Evolutionary conservation across 2,329 filamentous ascomycete species (phyloP).

Genomic region (Rutstroemia sp.): DNA sequence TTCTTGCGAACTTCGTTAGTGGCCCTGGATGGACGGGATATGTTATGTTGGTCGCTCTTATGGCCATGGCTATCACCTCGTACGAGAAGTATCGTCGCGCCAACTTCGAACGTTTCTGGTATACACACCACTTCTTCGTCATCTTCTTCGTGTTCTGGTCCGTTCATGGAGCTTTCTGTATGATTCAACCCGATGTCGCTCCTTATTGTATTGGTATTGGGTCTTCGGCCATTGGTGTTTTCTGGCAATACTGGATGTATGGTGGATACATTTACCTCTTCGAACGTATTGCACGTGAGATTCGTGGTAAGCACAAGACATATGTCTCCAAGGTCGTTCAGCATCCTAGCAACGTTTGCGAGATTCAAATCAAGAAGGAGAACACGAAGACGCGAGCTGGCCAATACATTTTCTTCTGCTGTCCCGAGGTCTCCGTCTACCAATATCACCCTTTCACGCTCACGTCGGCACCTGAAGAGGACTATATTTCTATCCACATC

Average conservation of each 20-base stretch:
- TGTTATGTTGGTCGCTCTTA: conserved; percentile 71
- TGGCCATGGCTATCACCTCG: conserved; percentile 71
- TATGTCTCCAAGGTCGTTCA: conserved; percentile 86
- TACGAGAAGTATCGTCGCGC: conserved; percentile 70
- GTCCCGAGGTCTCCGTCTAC: conserved; percentile 78
- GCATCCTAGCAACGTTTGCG: conserved; percentile 80
- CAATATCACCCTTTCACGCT: conserved; percentile 85
- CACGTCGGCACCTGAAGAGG: conserved; percentile 80
- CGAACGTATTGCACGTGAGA: conserved; percentile 71
- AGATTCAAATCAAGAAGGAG: conserved; percentile 90
- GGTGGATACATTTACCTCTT: conserved; percentile 72
- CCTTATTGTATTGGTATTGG: conserved; percentile 69
- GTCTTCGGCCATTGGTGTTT: conserved; percentile 61
- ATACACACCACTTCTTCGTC: conserved; percentile 81
- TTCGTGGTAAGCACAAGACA: conserved; percentile 74
- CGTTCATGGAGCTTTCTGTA: conserved; percentile 83
- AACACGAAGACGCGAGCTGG: conserved; percentile 74
- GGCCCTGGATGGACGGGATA: conserved; percentile 84
- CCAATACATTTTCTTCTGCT: conserved; percentile 86
- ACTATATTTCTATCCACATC: conserved; percentile 83
- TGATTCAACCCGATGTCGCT: conserved; percentile 78
- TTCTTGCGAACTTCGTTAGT: conserved; percentile 69
- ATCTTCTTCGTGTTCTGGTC: conserved; percentile 88
- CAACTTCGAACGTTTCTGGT: conserved; percentile 88
- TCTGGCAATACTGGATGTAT: conserved; percentile 88